phyloP scores from a whole-genome alignment of 2,329 filamentous ascomycete genomes.

The Delphinella strobiligena region DNA sequence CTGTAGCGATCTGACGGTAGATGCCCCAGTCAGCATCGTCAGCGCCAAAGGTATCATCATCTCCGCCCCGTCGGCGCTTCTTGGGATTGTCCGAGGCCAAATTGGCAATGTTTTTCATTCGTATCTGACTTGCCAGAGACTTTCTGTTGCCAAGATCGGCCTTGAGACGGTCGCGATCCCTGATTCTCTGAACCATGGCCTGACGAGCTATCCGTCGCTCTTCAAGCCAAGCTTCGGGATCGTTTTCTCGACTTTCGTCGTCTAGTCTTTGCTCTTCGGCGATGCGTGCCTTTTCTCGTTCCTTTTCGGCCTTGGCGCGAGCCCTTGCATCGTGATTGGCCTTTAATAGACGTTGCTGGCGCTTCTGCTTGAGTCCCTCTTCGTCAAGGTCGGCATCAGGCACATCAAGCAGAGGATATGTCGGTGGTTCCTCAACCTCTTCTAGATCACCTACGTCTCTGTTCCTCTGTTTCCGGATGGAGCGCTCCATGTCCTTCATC shows the following conservation, averaged over 20 bases:
- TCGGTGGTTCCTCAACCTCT: constrained; percentile 64
- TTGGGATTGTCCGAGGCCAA: constrained; percentile 76
- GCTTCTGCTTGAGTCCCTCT: constrained; percentile 79
- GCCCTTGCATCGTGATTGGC: constrained; percentile 87
- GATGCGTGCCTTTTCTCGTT: constrained; percentile 73
- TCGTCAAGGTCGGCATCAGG: constrained; percentile 92
- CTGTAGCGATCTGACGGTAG: constrained; percentile 82
- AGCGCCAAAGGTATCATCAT: constrained; percentile 93
- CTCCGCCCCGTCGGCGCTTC: constrained; percentile 72
- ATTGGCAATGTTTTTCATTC: constrained; percentile 97
- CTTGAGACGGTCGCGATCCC: constrained; percentile 85
- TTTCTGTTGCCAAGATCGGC: constrained; percentile 94
- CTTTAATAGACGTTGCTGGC: constrained; percentile 84
- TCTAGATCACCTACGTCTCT: constrained; percentile 80
- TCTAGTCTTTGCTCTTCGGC: constrained; percentile 78
- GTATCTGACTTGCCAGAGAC: constrained; percentile 86
- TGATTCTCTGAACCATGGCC: constrained; percentile 68
- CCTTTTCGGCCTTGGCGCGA: constrained; percentile 92
- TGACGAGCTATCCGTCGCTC: constrained; percentile 65
- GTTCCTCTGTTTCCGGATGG: constrained; percentile 78
- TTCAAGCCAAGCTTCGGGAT: constrained; percentile 77
- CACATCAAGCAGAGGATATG: constrained; percentile 78
- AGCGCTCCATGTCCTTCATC: constrained; percentile 81
- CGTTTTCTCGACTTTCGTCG: constrained; percentile 67
- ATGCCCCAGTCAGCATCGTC: constrained; percentile 98